Conservation (phyloP, 805 yeast species). For the Zygosaccharomyces rouxii region DNA sequence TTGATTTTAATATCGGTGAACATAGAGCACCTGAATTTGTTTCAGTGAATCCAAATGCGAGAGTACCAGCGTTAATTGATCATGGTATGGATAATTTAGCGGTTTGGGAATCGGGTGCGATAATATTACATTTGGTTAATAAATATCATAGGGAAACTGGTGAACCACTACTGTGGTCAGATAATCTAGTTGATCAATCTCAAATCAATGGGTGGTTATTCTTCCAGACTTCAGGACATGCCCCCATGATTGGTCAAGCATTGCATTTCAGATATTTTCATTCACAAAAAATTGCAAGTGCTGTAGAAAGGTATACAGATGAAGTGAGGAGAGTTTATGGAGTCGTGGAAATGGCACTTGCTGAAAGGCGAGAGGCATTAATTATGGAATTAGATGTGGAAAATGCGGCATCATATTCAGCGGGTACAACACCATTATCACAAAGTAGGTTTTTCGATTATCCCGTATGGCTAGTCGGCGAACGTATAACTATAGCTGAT, state of each 20-base stretch:
- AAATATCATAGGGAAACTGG: constrained; percentile 57
- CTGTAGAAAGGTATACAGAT: constrained; percentile 84
- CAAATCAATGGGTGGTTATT: constrained; percentile 86
- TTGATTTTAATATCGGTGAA: constrained; percentile 85
- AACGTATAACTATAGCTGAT: constrained; percentile 78
- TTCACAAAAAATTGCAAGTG: constrained; percentile 76
- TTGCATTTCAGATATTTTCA: constrained; percentile 91
- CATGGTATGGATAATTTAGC: constrained; percentile 76
- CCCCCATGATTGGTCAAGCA: constrained; percentile 98
- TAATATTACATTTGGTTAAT: constrained; percentile 74
- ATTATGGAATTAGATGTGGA: constrained; percentile 86
- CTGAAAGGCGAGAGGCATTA: constrained; percentile 85
- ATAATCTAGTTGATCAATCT: constrained; percentile 70
- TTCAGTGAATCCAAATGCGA: constrained; percentile 90
- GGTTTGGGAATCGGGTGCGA: constrained; percentile 95
- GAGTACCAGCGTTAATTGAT: constrained; percentile 92
- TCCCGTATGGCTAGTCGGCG: constrained; percentile 95
- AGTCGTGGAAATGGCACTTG: constrained; percentile 90
- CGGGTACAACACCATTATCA: constrained; percentile 82
- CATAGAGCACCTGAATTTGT: constrained; percentile 93
- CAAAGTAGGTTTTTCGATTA: constrained; percentile 84
- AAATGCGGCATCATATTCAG: constrained; percentile 79
- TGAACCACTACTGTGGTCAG: constrained; percentile 72
- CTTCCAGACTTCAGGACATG: constrained; percentile 94
- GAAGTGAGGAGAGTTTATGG: constrained; percentile 93